Base-by-base conservation (phyloP, 257 asterid species). In the Sherardia arvensis region DNA sequence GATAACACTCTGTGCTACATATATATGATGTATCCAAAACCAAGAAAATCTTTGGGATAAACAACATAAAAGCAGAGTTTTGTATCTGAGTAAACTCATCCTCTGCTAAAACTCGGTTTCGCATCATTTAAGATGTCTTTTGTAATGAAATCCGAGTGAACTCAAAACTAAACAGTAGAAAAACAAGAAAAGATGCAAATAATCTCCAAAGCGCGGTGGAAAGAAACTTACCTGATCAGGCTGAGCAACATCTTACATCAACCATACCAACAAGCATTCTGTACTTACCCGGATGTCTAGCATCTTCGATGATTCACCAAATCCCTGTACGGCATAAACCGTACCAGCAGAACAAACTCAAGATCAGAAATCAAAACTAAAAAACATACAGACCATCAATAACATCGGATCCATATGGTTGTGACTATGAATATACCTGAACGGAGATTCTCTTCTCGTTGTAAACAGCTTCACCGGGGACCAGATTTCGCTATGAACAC, bases 241-340 rank as follows among this genome's bases (percentile, higher is more conserved):
- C 67, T 92, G 97, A 68, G 98, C 98, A 86, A 92, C 95, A 78
- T 91, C 96, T 82, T 33, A 91, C 98, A 85, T 91, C 98, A 59
- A 91, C 98, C 97, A 91, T 91, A 47, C 98, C 96, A 14, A 91
- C 95, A 71, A 92, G 92, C 97, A 92, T 88, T 64, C 97, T 82
- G 62, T 92, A 92, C 66, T 88, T 92, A 10, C 95, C 91, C 6
- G 98, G 98, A 76, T 92, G 97, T 26, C 98, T 82, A 32, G 98
- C 97, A 83, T 88, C 97, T 71, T 91, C 96, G 54, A 91, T 86
- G 32, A 91, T 88, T 91, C 43, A 91, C 95, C 69, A 88, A 80
- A 17, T 91, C 98, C 51, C 98, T 83, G 95, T 36, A 91, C 95
- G 1, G 95, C 98, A 73, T 91, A 88, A 0, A 91, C 96, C 7